phyloP scores from a whole-genome alignment of 306 rosid species.

The Vicia villosa region DNA sequence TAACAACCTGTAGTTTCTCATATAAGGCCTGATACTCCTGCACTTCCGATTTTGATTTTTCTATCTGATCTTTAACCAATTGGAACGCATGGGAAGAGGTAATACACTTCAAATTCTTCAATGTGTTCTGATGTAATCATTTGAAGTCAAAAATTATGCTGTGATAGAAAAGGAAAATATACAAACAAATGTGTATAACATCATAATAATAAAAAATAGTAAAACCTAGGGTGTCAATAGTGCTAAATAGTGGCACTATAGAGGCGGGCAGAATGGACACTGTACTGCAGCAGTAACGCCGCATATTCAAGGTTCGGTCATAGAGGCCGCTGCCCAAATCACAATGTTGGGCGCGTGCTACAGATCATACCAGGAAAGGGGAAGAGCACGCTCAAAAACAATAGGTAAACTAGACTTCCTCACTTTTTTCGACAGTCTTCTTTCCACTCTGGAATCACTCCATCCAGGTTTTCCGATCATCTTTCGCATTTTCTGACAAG shows the following conservation, averaged over 20 bases:
- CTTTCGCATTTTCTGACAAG: background rate
- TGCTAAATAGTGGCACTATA: background rate
- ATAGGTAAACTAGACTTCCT: background rate
- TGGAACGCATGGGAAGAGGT: conserved; percentile 70
- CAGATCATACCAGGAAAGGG: background rate
- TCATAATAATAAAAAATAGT: conserved; percentile 10
- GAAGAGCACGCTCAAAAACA: background rate
- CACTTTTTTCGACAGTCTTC: background rate
- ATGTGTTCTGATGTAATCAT: conserved; percentile 59
- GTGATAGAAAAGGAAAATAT: conserved; percentile 11
- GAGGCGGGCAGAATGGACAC: background rate
- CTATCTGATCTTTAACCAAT: conserved; percentile 75
- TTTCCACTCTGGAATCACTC: background rate
- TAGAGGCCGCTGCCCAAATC: background rate
- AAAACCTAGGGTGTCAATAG: background rate
- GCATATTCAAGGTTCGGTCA: background rate
- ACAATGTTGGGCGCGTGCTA: background rate
- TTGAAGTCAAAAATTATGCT: conserved; percentile 32
- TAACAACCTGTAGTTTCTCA: conserved; percentile 97
- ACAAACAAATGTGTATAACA: conserved; percentile 2
- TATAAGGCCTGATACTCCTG: conserved; percentile 63
- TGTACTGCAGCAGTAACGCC: background rate
- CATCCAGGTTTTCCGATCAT: background rate
- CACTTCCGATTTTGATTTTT: conserved; percentile 71
- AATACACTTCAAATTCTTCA: conserved; percentile 74